phyloP scores from a whole-genome alignment of 768 basidiomycete species.

The Lentinula lateritia region DNA sequence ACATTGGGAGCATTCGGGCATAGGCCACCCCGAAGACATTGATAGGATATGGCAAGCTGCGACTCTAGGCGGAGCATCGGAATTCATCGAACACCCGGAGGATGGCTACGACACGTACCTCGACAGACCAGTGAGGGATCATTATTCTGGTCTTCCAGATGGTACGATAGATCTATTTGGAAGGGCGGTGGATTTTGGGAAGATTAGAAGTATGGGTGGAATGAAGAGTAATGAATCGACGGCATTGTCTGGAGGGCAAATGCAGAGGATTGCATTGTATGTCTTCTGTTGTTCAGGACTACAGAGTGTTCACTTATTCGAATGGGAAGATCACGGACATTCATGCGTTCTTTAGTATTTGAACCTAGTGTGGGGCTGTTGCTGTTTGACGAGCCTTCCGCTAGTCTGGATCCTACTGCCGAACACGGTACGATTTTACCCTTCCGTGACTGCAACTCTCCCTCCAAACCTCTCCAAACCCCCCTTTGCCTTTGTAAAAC shows the following conservation, averaged over 20 bases:
- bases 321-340: slow-evolving; percentile 49
- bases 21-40: slow-evolving; percentile 42
- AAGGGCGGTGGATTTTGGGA: slow-evolving; percentile 54
- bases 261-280: slow-evolving; percentile 70
- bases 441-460: not conserved
- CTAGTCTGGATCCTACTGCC: slow-evolving; percentile 67
- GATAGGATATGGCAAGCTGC: slow-evolving; percentile 64
- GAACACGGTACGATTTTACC: slow-evolving; percentile 42
- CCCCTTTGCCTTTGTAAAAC: too few relatives aligned
- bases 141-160: slow-evolving; percentile 60
- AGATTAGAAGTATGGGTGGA: slow-evolving; percentile 37
- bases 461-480: too few relatives aligned
- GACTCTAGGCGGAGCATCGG: slow-evolving; percentile 61
- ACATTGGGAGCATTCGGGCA: slow-evolving; percentile 47
- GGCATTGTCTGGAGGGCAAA: slow-evolving; percentile 50
- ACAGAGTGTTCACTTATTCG: not conserved
- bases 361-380: slow-evolving; percentile 50
- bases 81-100: slow-evolving; percentile 57
- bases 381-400: slow-evolving; percentile 70
- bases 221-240: slow-evolving; percentile 28
- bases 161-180: slow-evolving; percentile 61
- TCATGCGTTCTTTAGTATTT: slow-evolving; percentile 58
- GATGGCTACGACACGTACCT: slow-evolving; percentile 70
- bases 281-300: slow-evolving; percentile 14
- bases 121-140: slow-evolving; percentile 64